These are phyloP conservation scores for Ilex paraguariensis DNA, from an alignment of 305 asterid genomes.

Conservation along the genomic window DNA sequence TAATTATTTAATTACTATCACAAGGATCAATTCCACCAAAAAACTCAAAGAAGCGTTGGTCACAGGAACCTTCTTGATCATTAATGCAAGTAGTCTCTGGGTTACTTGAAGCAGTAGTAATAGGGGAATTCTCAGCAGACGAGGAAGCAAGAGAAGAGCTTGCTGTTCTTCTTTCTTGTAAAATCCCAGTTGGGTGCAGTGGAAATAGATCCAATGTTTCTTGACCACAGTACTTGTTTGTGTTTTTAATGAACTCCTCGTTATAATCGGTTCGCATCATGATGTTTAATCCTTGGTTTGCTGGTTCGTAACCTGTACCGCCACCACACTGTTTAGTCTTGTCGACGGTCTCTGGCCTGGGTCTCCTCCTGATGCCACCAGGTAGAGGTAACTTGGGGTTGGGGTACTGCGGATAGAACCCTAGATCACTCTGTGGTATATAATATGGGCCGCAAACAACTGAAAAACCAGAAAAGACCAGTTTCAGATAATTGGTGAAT, in stretches of 20 bases:
- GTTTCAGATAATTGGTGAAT: too few species aligned
- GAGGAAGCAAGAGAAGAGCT: not conserved
- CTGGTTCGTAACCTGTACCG: not conserved
- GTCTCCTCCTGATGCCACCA: slow-evolving; percentile 30
- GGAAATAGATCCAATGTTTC: slow-evolving; percentile 85
- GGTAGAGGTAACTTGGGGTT: slow-evolving; percentile 46
- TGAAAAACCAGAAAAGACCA: slow-evolving; percentile 7
- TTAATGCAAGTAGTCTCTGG: slow-evolving; percentile 8
- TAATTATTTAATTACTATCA: slow-evolving; percentile 6
- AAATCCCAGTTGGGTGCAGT: slow-evolving; percentile 59
- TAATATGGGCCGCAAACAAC: slow-evolving; percentile 58
- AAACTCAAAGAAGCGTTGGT: slow-evolving; percentile 47
- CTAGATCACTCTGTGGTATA: slow-evolving; percentile 30
- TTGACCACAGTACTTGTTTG: slow-evolving; percentile 18
- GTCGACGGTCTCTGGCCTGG: slow-evolving; percentile 13
- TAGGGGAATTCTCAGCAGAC: not conserved
- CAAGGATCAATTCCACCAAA: slow-evolving; percentile 36
- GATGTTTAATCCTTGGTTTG: slow-evolving; percentile 20
- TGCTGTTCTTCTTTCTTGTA: slow-evolving; percentile 22
- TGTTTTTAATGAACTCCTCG: not conserved
- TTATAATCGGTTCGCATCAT: slow-evolving; percentile 1
- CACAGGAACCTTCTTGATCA: slow-evolving; percentile 12
- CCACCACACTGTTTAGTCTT: not conserved
- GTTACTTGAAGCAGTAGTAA: slow-evolving; percentile 5
- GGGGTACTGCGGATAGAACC: slow-evolving; percentile 33